Base-by-base conservation (phyloP, 176 grass and related monocot species). In the Rhynchospora pubera region DNA sequence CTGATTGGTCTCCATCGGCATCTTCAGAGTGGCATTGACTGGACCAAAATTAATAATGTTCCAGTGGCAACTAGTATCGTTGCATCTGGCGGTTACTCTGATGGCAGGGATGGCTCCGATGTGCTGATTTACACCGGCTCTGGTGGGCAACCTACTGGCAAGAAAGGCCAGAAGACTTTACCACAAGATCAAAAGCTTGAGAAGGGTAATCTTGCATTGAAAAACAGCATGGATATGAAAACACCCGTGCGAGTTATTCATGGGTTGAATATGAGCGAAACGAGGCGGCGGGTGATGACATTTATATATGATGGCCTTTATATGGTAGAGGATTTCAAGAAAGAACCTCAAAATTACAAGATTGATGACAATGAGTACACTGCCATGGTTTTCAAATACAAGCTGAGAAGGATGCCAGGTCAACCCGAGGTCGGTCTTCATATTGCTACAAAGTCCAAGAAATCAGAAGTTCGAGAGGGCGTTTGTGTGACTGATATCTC, bases 221-320 rank as follows among this genome's bases (percentile, higher is more conserved):
- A 88, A 39, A 97, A 91, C 68, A 88, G 89, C 62, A 91, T 97
- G 32, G 19, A 93, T 13, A 61, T 74, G 64, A 82, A 79, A 79
- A 86, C 78, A 34, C 91, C 85, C 51, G 89, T 97, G n/a, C 77
- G 89, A 51, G 91, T 97, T n/a, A 93, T 97, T 86, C 84, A 93
- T 80, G 89, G 91, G 6, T 83, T 84, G 63, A 92, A 79, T 75
- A 68, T 43, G 53, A 61, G 9, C 87, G 86, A 66, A 70, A 56
- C 28, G 18, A 78, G 56, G 68, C 63, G 78, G 34, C 42, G 9
- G 63, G 72, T 60, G 79, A 91, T 81, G 13, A 91, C 65, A 9
- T 93, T 88, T 79, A 93, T 83, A 26, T 97, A 97, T 79, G 93
- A 84, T 83, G 91, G 93, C 7, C 34, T 97, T 48, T 97, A 97